Percentiles rank a stretch among this genome's conserved stretches.
Conservation (phyloP, 1,284 basidiomycete genomes). For the Kwoniella shivajii region DNA sequence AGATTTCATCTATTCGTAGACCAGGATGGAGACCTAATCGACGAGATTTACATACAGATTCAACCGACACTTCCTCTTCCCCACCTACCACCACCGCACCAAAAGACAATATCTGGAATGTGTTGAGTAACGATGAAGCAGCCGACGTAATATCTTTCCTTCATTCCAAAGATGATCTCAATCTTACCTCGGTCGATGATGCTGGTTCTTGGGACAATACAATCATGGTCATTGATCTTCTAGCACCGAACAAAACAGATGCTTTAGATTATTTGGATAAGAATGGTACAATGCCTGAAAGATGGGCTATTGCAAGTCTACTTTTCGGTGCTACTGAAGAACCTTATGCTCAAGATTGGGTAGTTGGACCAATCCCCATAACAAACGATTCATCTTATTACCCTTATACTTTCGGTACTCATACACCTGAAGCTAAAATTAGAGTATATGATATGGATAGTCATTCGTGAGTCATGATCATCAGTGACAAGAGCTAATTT, state of each 20-base stretch:
- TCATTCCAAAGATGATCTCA: conserved; percentile 34
- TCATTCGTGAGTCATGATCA: neutral
- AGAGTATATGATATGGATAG: conserved; percentile 31
- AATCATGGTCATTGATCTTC: conserved; percentile 40
- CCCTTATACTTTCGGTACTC: conserved; percentile 23
- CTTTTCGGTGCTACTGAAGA: conserved; percentile 38
- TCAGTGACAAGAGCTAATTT: neutral
- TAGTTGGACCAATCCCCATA: conserved; percentile 46
- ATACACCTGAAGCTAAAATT: conserved; percentile 27
- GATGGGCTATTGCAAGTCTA: conserved; percentile 39
- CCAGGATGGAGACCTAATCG: conserved; percentile 11
- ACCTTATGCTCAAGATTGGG: conserved; percentile 44
- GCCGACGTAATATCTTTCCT: conserved; percentile 34
- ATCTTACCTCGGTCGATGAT: conserved; percentile 42
- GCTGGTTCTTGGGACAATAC: conserved; percentile 43
- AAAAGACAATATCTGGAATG: conserved; percentile 40
- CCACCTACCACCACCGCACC: conserved; percentile 30
- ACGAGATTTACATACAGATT: conserved; percentile 10
- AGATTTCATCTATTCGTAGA: conserved; percentile 14
- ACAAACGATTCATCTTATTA: conserved; percentile 10
- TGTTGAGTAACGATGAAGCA: conserved; percentile 39
- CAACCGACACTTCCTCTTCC: conserved; percentile 17
- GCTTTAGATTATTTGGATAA: conserved; percentile 34
- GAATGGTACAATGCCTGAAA: conserved; percentile 22
- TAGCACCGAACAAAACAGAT: conserved; percentile 42